These are phyloP conservation scores for Wickerhamiella musiphila DNA, from an alignment of 805 yeast species.

Conservation along the genomic window DNA sequence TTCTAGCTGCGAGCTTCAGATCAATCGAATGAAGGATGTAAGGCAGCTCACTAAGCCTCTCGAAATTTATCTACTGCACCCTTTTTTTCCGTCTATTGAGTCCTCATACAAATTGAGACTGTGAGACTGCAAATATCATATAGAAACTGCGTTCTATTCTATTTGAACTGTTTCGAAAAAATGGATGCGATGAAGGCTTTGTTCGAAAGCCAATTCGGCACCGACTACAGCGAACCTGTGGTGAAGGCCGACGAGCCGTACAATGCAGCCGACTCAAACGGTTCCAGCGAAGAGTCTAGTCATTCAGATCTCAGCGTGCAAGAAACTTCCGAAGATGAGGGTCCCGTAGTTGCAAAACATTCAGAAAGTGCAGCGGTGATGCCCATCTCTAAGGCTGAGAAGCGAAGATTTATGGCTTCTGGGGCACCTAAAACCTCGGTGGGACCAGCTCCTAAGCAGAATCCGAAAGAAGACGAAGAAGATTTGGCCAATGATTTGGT, in stretches of 20 bases:
- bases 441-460: constrained; percentile 4
- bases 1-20: too few species aligned
- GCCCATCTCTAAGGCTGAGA: constrained; percentile 12
- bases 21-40: too few species aligned
- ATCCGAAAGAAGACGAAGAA: constrained; percentile 24
- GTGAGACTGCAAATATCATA: too few species aligned
- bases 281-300: not conserved
- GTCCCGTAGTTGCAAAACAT: constrained; percentile 21
- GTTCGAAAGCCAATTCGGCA: constrained; percentile 23
- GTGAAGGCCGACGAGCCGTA: not conserved
- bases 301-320: not conserved
- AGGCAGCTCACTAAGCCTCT: too few species aligned
- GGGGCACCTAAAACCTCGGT: constrained; percentile 19
- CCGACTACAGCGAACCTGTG: constrained; percentile 17
- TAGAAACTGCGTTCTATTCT: too few species aligned
- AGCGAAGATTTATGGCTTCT: constrained; percentile 14
- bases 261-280: constrained; percentile 6
- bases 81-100: too few species aligned
- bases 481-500: constrained; percentile 51
- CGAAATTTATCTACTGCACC: too few species aligned
- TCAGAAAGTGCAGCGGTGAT: constrained; percentile 10
- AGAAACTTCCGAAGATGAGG: constrained; percentile 6
- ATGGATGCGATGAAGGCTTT: constrained; percentile 15
- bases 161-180: not conserved
- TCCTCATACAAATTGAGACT: too few species aligned